Percentiles rank a stretch among this genome's conserved stretches.
phyloP scores from a whole-genome alignment of 208 protist species.

The Leptomonas pyrrhocoris region DNA sequence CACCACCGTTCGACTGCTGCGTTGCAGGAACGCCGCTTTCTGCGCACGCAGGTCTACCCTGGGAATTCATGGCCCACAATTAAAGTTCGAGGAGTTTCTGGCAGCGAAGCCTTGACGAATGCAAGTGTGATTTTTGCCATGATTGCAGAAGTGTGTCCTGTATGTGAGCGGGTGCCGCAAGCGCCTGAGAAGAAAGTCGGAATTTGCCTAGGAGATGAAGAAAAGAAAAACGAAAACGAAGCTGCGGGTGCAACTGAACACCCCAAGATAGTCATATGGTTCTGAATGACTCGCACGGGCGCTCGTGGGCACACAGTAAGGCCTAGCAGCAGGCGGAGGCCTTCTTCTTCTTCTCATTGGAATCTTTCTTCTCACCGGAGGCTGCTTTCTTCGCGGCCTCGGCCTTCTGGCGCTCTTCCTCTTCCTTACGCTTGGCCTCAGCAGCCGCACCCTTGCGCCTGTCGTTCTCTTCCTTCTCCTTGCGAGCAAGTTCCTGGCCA shows the following conservation, averaged over 20 bases:
- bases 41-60: background rate
- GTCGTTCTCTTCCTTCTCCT: constrained; percentile 21
- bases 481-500: constrained; percentile 11
- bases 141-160: too few relatives aligned
- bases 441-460: constrained; percentile 9
- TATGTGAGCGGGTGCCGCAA: too few relatives aligned
- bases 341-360: constrained; percentile 46
- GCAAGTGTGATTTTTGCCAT: background rate
- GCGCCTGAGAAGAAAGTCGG: background rate
- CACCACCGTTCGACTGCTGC: background rate
- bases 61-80: too few relatives aligned
- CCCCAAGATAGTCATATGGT: background rate
- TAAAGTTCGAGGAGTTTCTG: background rate
- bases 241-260: background rate
- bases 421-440: constrained; percentile 14
- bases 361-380: too few relatives aligned
- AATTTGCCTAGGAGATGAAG: background rate
- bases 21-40: background rate
- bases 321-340: constrained; percentile 52
- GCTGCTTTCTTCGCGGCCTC: constrained; percentile 7
- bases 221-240: constrained; percentile 28
- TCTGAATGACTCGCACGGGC: background rate
- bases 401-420: constrained; percentile 19
- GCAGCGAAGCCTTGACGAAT: constrained; percentile 8
- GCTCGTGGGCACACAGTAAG: background rate